Conservation (phyloP, 1,139 yeast genomes). For the Geotrichum histeridarum region DNA sequence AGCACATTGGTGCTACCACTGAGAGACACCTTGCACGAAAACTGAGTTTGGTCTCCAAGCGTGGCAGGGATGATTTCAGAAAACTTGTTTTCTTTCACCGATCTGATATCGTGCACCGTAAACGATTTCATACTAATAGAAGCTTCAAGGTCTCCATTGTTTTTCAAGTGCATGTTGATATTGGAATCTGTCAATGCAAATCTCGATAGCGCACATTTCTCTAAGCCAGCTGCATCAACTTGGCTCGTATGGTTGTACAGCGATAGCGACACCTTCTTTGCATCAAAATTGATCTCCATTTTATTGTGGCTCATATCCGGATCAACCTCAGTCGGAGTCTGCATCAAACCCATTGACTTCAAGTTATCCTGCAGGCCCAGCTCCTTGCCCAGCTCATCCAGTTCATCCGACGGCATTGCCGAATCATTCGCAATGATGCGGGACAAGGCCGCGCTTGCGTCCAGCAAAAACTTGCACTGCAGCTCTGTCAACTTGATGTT, state of each 20-base stretch:
- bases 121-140: conserved; percentile 65
- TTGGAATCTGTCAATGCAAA: conserved; percentile 60
- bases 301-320: conserved; percentile 28
- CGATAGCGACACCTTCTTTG: conserved; percentile 61
- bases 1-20: conserved; percentile 24
- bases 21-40: conserved; percentile 47
- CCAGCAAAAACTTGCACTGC: conserved; percentile 58
- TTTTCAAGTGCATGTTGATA: conserved; percentile 47
- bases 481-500: conserved; percentile 67
- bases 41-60: conserved; percentile 58
- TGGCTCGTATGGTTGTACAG: conserved; percentile 55
- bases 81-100: conserved; percentile 60
- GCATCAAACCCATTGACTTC: conserved; percentile 12
- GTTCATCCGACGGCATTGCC: conserved; percentile 52
- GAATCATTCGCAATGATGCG: conserved; percentile 48
- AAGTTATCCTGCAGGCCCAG: conserved; percentile 23
- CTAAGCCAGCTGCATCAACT: conserved; percentile 32
- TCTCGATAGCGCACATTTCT: conserved; percentile 49
- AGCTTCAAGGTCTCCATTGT: conserved; percentile 54
- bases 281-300: conserved; percentile 45
- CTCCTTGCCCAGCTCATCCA: conserved; percentile 46
- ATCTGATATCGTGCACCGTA: conserved; percentile 68
- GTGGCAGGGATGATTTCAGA: conserved; percentile 73
- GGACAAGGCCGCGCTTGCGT: conserved; percentile 54
- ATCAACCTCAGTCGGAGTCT: background rate